Evolutionary conservation across 495 filamentous ascomycete genomes (phyloP).

Genomic region (Penicillium waksmanii): DNA sequence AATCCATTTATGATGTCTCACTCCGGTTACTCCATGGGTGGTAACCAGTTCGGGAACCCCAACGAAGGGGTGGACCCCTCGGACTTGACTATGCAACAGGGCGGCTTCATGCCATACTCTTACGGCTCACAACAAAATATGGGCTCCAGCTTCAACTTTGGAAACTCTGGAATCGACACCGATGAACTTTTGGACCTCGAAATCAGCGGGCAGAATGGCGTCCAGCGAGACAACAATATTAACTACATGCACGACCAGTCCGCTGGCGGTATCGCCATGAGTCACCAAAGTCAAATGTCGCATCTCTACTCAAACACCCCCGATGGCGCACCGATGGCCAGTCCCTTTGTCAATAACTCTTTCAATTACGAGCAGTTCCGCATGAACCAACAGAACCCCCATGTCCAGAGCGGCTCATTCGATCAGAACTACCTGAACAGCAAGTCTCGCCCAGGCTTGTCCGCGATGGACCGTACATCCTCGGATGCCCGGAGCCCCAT

Average conservation of each 20-base stretch:
- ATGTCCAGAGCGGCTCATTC: slow-evolving; percentile 54
- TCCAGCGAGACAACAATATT: slow-evolving; percentile 41
- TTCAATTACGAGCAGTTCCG: slow-evolving; percentile 73
- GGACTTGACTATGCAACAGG: slow-evolving; percentile 72
- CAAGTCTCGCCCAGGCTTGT: slow-evolving; percentile 62
- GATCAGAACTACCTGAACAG: slow-evolving; percentile 53
- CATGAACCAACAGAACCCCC: slow-evolving; percentile 61
- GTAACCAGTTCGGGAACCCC: slow-evolving; percentile 68
- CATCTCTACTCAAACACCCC: slow-evolving; percentile 84
- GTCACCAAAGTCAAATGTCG: slow-evolving; percentile 60
- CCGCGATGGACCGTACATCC: slow-evolving; percentile 67
- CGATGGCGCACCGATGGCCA: slow-evolving; percentile 84
- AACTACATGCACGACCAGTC: slow-evolving; percentile 54
- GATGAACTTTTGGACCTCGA: slow-evolving; percentile 58
- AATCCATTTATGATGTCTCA: slow-evolving; percentile 59
- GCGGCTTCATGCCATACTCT: slow-evolving; percentile 53
- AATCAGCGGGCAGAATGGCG: slow-evolving; percentile 49
- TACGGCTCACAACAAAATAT: slow-evolving; percentile 56
- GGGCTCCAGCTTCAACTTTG: slow-evolving; percentile 56
- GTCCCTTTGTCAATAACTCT: slow-evolving; percentile 74
- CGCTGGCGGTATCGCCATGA: slow-evolving; percentile 48
- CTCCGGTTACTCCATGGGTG: slow-evolving; percentile 61
- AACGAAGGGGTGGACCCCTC: slow-evolving; percentile 80
- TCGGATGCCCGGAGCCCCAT: slow-evolving; percentile 75
- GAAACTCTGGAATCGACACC: slow-evolving; percentile 57